These are phyloP conservation scores for Rubus idaeus DNA, from an alignment of 306 rosid genomes.

Conservation along the genomic window DNA sequence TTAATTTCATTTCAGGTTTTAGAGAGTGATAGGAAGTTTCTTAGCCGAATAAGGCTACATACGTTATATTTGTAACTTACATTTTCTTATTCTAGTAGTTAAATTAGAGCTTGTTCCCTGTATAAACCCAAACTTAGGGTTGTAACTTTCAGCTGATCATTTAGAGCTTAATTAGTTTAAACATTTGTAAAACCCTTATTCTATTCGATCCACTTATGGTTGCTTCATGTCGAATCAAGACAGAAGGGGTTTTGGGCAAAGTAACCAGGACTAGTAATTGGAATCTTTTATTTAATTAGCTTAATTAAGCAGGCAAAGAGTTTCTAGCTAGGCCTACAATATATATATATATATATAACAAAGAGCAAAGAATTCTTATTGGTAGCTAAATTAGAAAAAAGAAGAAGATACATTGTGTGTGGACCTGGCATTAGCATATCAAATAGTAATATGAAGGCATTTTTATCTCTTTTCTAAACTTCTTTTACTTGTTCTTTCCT, in stretches of 20 bases:
- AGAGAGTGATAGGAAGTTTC: too few relatives aligned
- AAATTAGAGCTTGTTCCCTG: too few relatives aligned
- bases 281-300: not conserved
- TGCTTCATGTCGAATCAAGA: not conserved
- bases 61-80: too few relatives aligned
- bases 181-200: too few relatives aligned
- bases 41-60: too few relatives aligned
- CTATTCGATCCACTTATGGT: not conserved
- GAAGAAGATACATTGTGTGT: not conserved
- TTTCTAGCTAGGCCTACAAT: too few relatives aligned
- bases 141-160: not conserved
- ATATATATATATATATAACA: too few relatives aligned
- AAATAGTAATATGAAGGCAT: not conserved
- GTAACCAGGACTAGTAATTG: not conserved
- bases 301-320: not conserved
- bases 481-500: constrained; percentile 14
- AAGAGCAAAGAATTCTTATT: not conserved
- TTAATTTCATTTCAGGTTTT: too few relatives aligned
- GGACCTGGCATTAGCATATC: not conserved
- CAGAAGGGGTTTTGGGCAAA: not conserved
- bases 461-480: not conserved
- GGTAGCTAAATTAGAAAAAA: not conserved
- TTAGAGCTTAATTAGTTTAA: too few relatives aligned
- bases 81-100: not conserved
- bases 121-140: too few relatives aligned